These are phyloP conservation scores for Candida orba DNA, from an alignment of 805 yeast species.

Conservation along the genomic window DNA sequence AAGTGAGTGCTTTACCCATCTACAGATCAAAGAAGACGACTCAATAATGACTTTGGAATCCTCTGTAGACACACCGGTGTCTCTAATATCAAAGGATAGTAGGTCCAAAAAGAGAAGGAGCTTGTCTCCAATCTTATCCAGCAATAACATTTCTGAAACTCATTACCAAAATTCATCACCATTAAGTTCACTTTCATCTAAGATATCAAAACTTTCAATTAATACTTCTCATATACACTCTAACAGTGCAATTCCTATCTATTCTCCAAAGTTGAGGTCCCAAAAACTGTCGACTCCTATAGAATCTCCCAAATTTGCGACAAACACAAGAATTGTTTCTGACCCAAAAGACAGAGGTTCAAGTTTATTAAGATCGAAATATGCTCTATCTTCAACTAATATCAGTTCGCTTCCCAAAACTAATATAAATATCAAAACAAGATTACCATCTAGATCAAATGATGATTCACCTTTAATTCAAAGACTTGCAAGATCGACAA, in stretches of 20 bases:
- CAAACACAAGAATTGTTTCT: no score
- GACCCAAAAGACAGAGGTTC: not conserved
- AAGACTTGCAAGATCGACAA: slow-evolving; percentile 21
- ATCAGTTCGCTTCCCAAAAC: not conserved
- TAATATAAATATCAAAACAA: not conserved
- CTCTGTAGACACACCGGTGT: slow-evolving; percentile 8
- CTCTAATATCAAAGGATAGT: not conserved
- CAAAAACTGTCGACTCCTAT: not conserved
- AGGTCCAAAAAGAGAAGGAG: slow-evolving; percentile 2
- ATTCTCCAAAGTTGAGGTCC: slow-evolving; percentile 4
- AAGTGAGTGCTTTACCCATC: no score
- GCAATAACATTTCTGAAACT: not conserved
- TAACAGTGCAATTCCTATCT: slow-evolving; percentile 2
- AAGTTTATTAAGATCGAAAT: not conserved
- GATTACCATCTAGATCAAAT: not conserved
- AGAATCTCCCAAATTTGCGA: no score
- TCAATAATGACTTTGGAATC: slow-evolving; percentile 19
- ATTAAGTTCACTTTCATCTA: slow-evolving; percentile 11
- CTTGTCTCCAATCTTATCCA: slow-evolving; percentile 8
- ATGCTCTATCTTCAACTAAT: slow-evolving; percentile 5
- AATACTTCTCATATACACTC: slow-evolving; percentile 4
- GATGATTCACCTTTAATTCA: slow-evolving; percentile 17
- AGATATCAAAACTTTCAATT: slow-evolving; percentile 10
- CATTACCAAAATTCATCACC: slow-evolving; percentile 12
- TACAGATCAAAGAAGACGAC: slow-evolving; percentile 10